These are phyloP conservation scores for Bolboschoenus planiculmis DNA, from an alignment of 176 grass and related monocot genomes.

Conservation along the genomic window DNA sequence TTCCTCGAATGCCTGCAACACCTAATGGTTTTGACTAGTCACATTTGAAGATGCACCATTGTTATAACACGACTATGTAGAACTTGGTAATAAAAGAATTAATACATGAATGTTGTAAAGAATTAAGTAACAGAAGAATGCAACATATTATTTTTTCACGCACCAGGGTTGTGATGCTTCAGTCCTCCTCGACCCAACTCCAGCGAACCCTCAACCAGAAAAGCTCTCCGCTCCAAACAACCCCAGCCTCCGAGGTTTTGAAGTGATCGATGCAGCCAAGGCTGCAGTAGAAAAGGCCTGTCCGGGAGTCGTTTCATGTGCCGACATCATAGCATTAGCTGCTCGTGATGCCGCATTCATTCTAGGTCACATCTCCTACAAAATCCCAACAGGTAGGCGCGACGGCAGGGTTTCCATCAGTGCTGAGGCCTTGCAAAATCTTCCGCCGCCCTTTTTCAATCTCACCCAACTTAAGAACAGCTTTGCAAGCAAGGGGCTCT, in stretches of 20 bases:
- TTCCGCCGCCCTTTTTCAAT: neutral
- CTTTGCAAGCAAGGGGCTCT: constrained; percentile 17
- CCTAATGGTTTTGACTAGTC: neutral
- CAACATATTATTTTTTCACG: neutral
- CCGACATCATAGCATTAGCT: constrained; percentile 22
- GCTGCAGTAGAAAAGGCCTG: neutral
- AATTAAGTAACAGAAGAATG: neutral
- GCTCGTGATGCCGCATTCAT: constrained; percentile 2
- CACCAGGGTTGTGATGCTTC: constrained; percentile 8
- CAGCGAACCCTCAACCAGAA: constrained; percentile 5
- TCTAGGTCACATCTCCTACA: constrained; percentile 2
- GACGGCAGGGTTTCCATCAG: constrained; percentile 12
- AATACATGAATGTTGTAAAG: neutral
- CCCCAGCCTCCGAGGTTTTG: neutral
- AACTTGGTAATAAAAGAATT: neutral
- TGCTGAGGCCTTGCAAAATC: neutral
- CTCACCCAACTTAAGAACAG: constrained; percentile 1
- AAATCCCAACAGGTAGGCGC: neutral
- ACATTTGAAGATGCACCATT: neutral
- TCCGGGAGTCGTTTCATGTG: constrained; percentile 15
- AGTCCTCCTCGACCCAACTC: constrained; percentile 3
- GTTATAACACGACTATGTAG: neutral
- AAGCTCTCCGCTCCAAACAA: constrained; percentile 13
- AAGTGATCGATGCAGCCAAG: constrained; percentile 19
- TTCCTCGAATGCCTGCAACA: neutral